phyloP scores from a whole-genome alignment of 2,329 filamentous ascomycete species.

The Pseudogymnoascus sp. region DNA sequence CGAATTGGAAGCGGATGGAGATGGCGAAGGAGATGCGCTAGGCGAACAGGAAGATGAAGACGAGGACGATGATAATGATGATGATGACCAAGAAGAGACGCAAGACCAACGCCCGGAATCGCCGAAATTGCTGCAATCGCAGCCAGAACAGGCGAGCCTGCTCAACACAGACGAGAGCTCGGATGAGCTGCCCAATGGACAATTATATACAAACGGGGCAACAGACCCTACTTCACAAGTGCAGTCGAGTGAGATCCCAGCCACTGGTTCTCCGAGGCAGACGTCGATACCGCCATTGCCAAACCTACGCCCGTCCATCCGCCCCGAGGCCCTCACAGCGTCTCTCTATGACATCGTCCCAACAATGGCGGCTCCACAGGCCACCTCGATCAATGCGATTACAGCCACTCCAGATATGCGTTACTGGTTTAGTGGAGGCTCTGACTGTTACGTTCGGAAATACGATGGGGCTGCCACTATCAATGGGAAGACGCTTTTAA shows the following conservation, averaged over 20 bases:
- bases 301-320: constrained; percentile 51
- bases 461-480: constrained; percentile 94
- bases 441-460: constrained; percentile 92
- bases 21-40: constrained; percentile 28
- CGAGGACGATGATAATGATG: constrained; percentile 32
- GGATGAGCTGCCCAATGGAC: constrained; percentile 16
- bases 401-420: constrained; percentile 87
- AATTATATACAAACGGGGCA: constrained; percentile 18
- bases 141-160: constrained; percentile 21
- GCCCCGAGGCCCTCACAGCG: constrained; percentile 70
- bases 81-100: constrained; percentile 50
- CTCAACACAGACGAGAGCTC: constrained; percentile 23
- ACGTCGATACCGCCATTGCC: constrained; percentile 31
- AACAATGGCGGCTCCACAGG: constrained; percentile 91
- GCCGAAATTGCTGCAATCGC: constrained; percentile 12
- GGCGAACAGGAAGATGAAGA: constrained; percentile 26
- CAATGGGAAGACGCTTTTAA: constrained; percentile 87
- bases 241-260: constrained; percentile 20
- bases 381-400: constrained; percentile 89
- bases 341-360: constrained; percentile 88
- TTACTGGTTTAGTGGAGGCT: constrained; percentile 89
- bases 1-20: constrained; percentile 25
- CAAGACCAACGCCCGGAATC: constrained; percentile 22
- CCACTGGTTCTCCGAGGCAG: constrained; percentile 25
- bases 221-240: constrained; percentile 24